Base-by-base conservation (phyloP, 2,329 filamentous ascomycete species). In the Scedosporium apiospermum region DNA sequence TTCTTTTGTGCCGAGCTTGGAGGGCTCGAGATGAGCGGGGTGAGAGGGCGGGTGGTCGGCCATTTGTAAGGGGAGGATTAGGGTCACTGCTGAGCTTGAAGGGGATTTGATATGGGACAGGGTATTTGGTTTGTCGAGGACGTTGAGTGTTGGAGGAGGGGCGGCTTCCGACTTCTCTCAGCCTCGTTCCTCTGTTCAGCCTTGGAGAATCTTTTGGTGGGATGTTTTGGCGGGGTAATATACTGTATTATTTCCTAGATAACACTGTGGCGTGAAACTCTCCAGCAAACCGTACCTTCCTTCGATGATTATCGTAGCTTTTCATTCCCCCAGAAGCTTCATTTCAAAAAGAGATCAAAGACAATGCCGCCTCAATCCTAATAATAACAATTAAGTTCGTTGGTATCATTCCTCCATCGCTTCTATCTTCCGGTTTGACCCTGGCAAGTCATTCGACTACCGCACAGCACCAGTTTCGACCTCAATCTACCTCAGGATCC, bases 1-100 rank as follows among this genome's bases (percentile, higher is more conserved):
- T 80, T 93, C 88, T 76, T 91, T 96, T 34, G 91, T 96, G 60
- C 93, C 93, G 34, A 98, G 84, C 73, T 83, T 76, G 72, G 80
- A 96, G 18, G 92, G 90, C 67, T 89, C 83, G 27, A 96, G 86
- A 68, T 89, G 84, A 1, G 76, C 75, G n/a, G 87, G 88, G 78
- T 81, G 63, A 63, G 67, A 62, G 65, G 58, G n/a, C 3, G 16
- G 44, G 44, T 18, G 23, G 51, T 55, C 51, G 23, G 51, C 51
- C 51, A 55, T 55, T 23, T 38, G 10, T 23, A n/a, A 23, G 23
- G 12, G 23, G 6, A 2, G n/a, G 44, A 21, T 3, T 3, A 16
- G 44, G 18, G 21, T 26, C n/a, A 10, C 51, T 55, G 3, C 9
- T 7, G 5, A 21, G 44, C 16, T 49, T 6, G 34, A 6, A 34